Evolutionary conservation across 148 eudicot species (phyloP).

Genomic region (Suaeda aralocaspica): DNA sequence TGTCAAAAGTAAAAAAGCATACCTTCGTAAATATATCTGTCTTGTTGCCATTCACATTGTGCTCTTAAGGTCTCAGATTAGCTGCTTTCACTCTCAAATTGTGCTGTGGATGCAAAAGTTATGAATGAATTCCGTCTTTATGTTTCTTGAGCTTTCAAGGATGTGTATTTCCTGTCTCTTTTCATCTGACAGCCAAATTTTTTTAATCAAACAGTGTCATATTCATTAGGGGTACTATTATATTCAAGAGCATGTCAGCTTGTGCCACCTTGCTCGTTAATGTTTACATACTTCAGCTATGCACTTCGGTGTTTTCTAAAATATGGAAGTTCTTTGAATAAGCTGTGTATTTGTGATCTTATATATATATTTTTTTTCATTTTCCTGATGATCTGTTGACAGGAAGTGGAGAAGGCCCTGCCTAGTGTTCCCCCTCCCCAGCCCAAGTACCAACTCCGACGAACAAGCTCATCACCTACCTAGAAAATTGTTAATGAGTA

Average conservation of each 20-base stretch:
- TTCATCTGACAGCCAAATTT: not conserved
- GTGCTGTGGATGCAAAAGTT: not conserved
- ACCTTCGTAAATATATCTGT: too few species aligned
- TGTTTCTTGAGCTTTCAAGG: not conserved
- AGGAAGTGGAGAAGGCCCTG: constrained; percentile 75
- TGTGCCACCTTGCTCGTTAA: too few species aligned
- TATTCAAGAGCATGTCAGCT: not conserved
- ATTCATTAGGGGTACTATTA: not conserved
- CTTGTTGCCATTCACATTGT: too few species aligned
- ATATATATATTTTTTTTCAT: not conserved
- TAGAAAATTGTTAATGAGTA: constrained; percentile 20
- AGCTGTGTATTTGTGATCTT: not conserved
- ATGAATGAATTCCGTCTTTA: not conserved
- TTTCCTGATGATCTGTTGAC: constrained; percentile 9
- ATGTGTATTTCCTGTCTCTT: not conserved
- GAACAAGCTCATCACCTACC: constrained; percentile 76
- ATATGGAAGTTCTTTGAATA: not conserved
- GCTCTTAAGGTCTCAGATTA: not conserved
- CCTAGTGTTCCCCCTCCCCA: constrained; percentile 64
- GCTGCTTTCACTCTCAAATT: not conserved
- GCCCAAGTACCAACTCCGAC: constrained; percentile 84
- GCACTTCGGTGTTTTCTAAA: not conserved
- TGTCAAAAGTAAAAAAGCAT: too few species aligned
- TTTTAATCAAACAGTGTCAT: not conserved
- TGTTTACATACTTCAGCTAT: too few species aligned